Percentiles rank a stretch among this genome's conserved stretches.
Conservation (phyloP, 768 basidiomycete species). For the Tricholoma furcatifolium region DNA sequence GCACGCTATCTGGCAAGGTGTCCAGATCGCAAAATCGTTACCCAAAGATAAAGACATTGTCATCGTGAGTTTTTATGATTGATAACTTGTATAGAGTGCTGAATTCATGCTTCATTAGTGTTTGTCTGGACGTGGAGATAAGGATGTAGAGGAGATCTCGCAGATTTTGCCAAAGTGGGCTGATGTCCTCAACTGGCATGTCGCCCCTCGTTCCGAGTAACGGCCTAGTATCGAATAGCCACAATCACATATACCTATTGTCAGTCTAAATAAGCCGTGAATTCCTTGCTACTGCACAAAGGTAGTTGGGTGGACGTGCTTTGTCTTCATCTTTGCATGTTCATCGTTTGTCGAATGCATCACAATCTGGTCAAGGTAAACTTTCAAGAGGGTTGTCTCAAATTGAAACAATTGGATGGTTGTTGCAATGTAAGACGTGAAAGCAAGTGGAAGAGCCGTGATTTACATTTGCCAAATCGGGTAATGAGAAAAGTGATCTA, state of each 20-base stretch:
- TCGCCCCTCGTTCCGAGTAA: constrained; percentile 41
- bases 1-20: constrained; percentile 93
- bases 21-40: constrained; percentile 80
- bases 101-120: constrained; percentile 47
- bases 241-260: too few relatives aligned
- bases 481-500: constrained; percentile 7
- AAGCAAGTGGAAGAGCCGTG: too few relatives aligned
- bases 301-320: too few relatives aligned
- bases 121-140: constrained; percentile 93
- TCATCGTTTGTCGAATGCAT: too few relatives aligned
- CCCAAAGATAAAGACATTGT: constrained; percentile 86
- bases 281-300: too few relatives aligned
- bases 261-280: not conserved
- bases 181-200: constrained; percentile 90
- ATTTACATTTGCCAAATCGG: constrained; percentile 16
- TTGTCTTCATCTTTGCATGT: too few relatives aligned
- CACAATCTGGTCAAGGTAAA: too few relatives aligned
- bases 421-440: too few relatives aligned
- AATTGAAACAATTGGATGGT: too few relatives aligned
- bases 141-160: constrained; percentile 97
- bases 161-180: constrained; percentile 95
- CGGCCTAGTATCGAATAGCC: not conserved
- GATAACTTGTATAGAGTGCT: not conserved
- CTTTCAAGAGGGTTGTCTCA: too few relatives aligned
- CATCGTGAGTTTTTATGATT: constrained; percentile 58